Percentiles rank a stretch among this genome's conserved stretches.
Conservation (phyloP, 768 basidiomycete species). For the Lentinula edodes region DNA sequence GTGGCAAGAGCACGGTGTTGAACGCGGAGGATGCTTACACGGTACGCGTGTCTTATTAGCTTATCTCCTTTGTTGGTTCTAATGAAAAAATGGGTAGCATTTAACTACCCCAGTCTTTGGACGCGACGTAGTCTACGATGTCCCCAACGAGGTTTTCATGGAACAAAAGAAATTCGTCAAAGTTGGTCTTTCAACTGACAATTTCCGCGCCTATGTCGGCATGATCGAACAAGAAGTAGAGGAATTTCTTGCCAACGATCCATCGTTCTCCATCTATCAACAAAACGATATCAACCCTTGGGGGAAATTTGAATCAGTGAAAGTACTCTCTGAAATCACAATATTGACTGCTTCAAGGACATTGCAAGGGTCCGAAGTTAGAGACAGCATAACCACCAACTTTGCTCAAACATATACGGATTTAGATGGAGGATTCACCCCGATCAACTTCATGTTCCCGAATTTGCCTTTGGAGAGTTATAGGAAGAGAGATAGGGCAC, state of each 20-base stretch:
- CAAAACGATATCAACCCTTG: slow-evolving; percentile 66
- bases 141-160: slow-evolving; percentile 95
- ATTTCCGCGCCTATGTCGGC: slow-evolving; percentile 78
- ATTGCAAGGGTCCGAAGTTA: slow-evolving; percentile 89
- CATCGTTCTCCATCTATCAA: slow-evolving; percentile 57
- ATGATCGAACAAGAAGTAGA: slow-evolving; percentile 77
- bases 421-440: slow-evolving; percentile 94
- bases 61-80: slow-evolving; percentile 7
- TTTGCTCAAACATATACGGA: slow-evolving; percentile 85
- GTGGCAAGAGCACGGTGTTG: slow-evolving; percentile 87
- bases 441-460: slow-evolving; percentile 93
- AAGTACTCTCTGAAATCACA: slow-evolving; percentile 79
- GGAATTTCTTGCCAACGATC: slow-evolving; percentile 63
- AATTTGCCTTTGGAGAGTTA: slow-evolving; percentile 90
- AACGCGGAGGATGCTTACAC: slow-evolving; percentile 97
- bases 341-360: slow-evolving; percentile 93
- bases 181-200: slow-evolving; percentile 88
- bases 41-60: slow-evolving; percentile 31
- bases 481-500: slow-evolving; percentile 81
- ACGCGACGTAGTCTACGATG: slow-evolving; percentile 95
- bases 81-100: slow-evolving; percentile 41
- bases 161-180: slow-evolving; percentile 99
- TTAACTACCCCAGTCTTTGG: slow-evolving; percentile 95
- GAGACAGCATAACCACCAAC: slow-evolving; percentile 67
- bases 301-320: slow-evolving; percentile 71